Base-by-base conservation (phyloP, 257 asterid species). In the Striga asiatica region DNA sequence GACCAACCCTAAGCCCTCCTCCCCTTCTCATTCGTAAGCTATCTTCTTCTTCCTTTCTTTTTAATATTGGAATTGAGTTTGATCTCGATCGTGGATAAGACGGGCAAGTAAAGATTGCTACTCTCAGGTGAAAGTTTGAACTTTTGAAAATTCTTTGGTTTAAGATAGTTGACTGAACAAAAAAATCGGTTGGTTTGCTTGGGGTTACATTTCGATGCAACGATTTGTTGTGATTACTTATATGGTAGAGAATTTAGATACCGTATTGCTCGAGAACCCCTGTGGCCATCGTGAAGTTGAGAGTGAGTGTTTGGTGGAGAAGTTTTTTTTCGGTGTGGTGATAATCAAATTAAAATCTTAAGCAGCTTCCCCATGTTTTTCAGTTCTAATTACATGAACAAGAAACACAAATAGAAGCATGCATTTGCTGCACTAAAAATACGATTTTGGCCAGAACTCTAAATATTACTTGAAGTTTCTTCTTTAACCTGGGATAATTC, bases 1-100 rank as follows among this genome's bases (percentile, higher is more conserved):
- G 22, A 28, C 72, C 61, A 66, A 60, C 31, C 52, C 72, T 29
- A 83, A 76, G 62, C 77, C 88, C 18, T 6, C 73, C 31, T 83
- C 93, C 39, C 88, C 83, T 48, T 51, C 73, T 13, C 61, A 66
- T 63, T 70, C 81, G 93, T 83, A 66, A 71, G 83, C 49, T 65
- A 10, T 43, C 8, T 16, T 17, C 6, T 43, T 43, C 18, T 8
- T 16, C 18, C 6, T 5, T 43, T 50, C 23, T 14, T n/a, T 43
- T 8, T 38, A 10, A 5, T 8, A 11, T 17, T 43, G 50, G 49
- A 23, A 17, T 38, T 23, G 31, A n/a, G 37, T 12, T 43, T 50
- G 46, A 24, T 18, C 28, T 53, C 25, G 66, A 13, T 32, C 37
- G 21, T 57, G 41, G 20, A 25, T 32, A 56, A 34, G 14, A 9